Conservation (phyloP, 1,284 basidiomycete genomes). For the Ustanciosporium gigantosporum region DNA sequence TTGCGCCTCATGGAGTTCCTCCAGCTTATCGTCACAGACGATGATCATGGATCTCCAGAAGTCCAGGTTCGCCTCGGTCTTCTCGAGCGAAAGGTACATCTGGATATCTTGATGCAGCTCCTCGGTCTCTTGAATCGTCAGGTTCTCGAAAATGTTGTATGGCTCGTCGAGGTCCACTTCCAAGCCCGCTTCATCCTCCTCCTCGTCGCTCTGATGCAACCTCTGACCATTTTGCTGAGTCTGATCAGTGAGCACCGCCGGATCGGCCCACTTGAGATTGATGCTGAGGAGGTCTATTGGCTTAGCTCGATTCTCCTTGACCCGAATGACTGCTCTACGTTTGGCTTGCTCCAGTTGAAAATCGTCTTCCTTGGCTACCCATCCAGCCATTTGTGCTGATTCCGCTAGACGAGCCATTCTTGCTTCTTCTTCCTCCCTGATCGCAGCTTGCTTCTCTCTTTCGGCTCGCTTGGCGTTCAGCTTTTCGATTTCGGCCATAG, state of each 20-base stretch:
- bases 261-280: slow-evolving; percentile 57
- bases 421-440: slow-evolving; percentile 89
- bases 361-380: slow-evolving; percentile 94
- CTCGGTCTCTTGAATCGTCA: slow-evolving; percentile 82
- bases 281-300: slow-evolving; percentile 59
- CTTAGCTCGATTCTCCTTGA: slow-evolving; percentile 85
- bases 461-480: slow-evolving; percentile 87
- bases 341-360: slow-evolving; percentile 95
- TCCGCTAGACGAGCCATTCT: slow-evolving; percentile 85
- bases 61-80: slow-evolving; percentile 81
- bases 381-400: slow-evolving; percentile 94
- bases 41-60: slow-evolving; percentile 99
- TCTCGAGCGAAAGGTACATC: slow-evolving; percentile 84
- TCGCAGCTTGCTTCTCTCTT: slow-evolving; percentile 80
- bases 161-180: slow-evolving; percentile 99
- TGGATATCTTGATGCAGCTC: slow-evolving; percentile 94
- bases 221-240: slow-evolving; percentile 68
- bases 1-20: slow-evolving; percentile 64
- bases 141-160: slow-evolving; percentile 93
- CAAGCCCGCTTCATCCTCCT: slow-evolving; percentile 80
- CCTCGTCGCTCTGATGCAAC: slow-evolving; percentile 65
- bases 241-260: slow-evolving; percentile 88
- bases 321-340: slow-evolving; percentile 84
- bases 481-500: slow-evolving; percentile 83
- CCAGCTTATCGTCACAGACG: slow-evolving; percentile 89